Base-by-base conservation (phyloP, 768 basidiomycete species). In the Kwoniella botswanensis region DNA sequence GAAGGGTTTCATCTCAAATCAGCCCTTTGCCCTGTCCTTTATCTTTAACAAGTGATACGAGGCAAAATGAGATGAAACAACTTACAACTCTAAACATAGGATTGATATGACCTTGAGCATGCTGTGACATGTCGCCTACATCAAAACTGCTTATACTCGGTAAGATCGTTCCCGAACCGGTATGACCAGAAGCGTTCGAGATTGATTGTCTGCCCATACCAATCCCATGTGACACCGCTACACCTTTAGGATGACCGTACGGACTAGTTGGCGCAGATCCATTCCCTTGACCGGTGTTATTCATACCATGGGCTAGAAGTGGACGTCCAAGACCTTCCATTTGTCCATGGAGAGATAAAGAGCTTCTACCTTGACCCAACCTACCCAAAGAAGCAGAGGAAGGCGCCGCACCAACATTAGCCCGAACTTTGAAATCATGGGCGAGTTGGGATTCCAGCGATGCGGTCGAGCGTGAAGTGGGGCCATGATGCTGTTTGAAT, bases 391-490 rank as follows among this genome's bases (percentile, higher is more conserved):
- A 78, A 15, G 72, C 66, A 55, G 67, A 66, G 0, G 78, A 78
- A 26, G 74, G 58, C 21, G 43, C 55, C 7, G 58, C 54, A 43
- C 68, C 73, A 43, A 83, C 74, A 50, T 72, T 81, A 21, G 83
- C 80, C 52, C 81, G 82, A 1, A 68, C 65, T 17, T 68, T 65
- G 73, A 84, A 84, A 55, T 84, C 83, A 18, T 74, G 72, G 1
- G 84, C 81, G 9, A 84, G 79, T 60, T 84, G 83, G 24, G 80
- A 76, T 41, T 83, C 83, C 21, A 84, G 65, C 1, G 83, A 83
- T 4, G 78, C 73, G 26, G 79, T 82, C 3, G 81, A 82, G 0
- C 74, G 71, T 1, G 76, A 72, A 67, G 74, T 77, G 13, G 75
- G 65, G 10, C 73, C 68, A 18, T 66, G 74, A 65, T 62, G 76